These are phyloP conservation scores for Blastocystis hominis DNA, from an alignment of 352 stramenopile species.

Conservation along the genomic window DNA sequence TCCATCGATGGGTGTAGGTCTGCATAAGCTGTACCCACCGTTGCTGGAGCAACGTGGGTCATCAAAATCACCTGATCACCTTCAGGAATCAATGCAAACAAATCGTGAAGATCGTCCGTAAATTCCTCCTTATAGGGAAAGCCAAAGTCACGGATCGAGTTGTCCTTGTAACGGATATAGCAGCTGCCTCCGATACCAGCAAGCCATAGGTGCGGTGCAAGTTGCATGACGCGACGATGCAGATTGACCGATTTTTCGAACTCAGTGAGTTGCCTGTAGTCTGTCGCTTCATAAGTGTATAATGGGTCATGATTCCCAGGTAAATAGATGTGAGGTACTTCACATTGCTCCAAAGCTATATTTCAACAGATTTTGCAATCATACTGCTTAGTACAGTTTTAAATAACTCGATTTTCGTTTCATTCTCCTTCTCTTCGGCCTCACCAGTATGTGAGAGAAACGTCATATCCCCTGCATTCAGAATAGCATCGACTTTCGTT, in stretches of 20 bases:
- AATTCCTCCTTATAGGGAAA: not conserved
- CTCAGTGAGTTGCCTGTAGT: not conserved
- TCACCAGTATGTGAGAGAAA: not conserved
- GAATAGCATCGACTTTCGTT: not conserved
- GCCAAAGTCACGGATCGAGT: not conserved
- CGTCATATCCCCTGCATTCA: not conserved
- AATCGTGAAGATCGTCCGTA: not conserved
- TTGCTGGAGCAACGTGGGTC: not conserved
- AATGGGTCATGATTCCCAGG: conserved; percentile 25
- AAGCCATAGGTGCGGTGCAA: not conserved
- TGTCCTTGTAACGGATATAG: not conserved
- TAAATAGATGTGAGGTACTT: not conserved
- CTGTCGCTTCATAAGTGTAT: not conserved
- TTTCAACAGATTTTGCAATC: not conserved
- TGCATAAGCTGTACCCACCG: not conserved
- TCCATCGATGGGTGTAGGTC: not conserved
- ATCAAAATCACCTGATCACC: conserved; percentile 25
- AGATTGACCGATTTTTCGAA: not conserved
- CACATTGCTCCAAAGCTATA: not conserved
- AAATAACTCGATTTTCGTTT: not conserved
- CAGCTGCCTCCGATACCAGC: conserved; percentile 20
- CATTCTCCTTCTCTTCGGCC: not conserved
- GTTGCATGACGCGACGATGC: not conserved
- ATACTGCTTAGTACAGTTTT: not conserved
- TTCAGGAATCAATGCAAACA: conserved; percentile 27